phyloP scores from a whole-genome alignment of 768 basidiomycete species.

The Suillus occidentalis region DNA sequence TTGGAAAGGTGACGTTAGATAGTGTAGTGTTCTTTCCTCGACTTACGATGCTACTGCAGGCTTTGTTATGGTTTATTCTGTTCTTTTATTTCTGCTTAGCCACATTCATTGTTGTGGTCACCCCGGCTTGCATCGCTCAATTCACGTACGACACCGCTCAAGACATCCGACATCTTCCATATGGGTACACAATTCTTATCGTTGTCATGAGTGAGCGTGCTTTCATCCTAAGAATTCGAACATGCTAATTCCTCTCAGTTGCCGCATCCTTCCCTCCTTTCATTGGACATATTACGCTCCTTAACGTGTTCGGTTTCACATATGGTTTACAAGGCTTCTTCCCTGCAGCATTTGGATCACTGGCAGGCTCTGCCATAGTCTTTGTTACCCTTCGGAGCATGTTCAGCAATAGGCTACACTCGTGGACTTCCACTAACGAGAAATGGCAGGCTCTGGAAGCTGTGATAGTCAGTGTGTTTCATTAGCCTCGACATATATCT shows the following conservation, averaged over 20 bases:
- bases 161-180: slow-evolving; percentile 53
- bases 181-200: slow-evolving; percentile 62
- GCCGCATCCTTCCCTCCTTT: slow-evolving; percentile 33
- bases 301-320: slow-evolving; percentile 77
- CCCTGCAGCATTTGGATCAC: slow-evolving; percentile 59
- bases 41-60: slow-evolving; percentile 35
- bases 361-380: slow-evolving; percentile 61
- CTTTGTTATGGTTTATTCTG: slow-evolving; percentile 56
- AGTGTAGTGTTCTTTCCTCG: background rate
- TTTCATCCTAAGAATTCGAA: slow-evolving; percentile 48
- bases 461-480: slow-evolving; percentile 55
- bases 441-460: slow-evolving; percentile 79
- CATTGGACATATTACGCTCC: slow-evolving; percentile 29
- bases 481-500: slow-evolving; percentile 5
- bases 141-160: slow-evolving; percentile 68
- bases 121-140: slow-evolving; percentile 69
- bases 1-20: slow-evolving; percentile 49
- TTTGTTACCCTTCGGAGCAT: slow-evolving; percentile 62
- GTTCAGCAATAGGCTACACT: slow-evolving; percentile 54
- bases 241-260: slow-evolving; percentile 20
- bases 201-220: slow-evolving; percentile 56
- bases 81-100: slow-evolving; percentile 54
- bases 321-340: slow-evolving; percentile 79
- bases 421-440: slow-evolving; percentile 61
- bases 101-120: slow-evolving; percentile 48